Evolutionary conservation across 164 flowering plant genomes (phyloP), one percentile per base, ranked within the genome.

Genomic region (Pachysandra terminalis): DNA sequence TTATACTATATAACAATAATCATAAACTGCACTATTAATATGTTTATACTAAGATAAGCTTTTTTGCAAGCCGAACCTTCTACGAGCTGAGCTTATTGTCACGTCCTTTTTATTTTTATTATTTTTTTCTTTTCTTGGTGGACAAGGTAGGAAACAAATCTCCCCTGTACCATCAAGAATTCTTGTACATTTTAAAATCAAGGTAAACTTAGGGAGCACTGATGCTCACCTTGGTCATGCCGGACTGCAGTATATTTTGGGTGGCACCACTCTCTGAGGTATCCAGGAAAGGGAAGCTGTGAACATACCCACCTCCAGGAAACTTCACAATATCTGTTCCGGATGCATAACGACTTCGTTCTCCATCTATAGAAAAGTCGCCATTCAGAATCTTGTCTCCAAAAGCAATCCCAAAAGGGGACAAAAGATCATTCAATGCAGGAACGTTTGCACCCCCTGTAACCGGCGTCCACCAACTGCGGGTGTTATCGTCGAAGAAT

Each of bases 381-480:
- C 98, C 99, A 79, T 96, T 92, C 63, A 96, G 76, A 72, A 93
- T 93, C 80, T 90, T 90, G 74, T 89, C 96, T 28, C 99, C 99
- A 80, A 96, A 96, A 64, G 99, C 98, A 72, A 96, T 93, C 32
- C 99, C 96, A 83, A 89, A 90, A 57, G 97, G 88, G 6, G 91
- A 87, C 89, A 96, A 80, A 55, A 96, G 97, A 74, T 96, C 95
- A 81, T 96, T 96, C 63, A 96, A 54, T 52, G 99, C 99, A 9
- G 99, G 99, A 65, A 96, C 69, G 78, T 96, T 96, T 52, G 99
- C 91, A 76, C 99, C 99, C 37, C 98, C 98, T 69, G 99, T 92
- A 49, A 96, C 87, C 10, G 98, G 99, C 16, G 97, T 96, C 99
- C 99, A 96, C 99, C 98, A 96, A 75, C 99, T 96, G 61, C 99